Percentiles rank a stretch among this genome's conserved stretches.
Evolutionary conservation across 768 basidiomycete genomes (phyloP).

Genomic region (Boletus pseudo-olivaceus): DNA sequence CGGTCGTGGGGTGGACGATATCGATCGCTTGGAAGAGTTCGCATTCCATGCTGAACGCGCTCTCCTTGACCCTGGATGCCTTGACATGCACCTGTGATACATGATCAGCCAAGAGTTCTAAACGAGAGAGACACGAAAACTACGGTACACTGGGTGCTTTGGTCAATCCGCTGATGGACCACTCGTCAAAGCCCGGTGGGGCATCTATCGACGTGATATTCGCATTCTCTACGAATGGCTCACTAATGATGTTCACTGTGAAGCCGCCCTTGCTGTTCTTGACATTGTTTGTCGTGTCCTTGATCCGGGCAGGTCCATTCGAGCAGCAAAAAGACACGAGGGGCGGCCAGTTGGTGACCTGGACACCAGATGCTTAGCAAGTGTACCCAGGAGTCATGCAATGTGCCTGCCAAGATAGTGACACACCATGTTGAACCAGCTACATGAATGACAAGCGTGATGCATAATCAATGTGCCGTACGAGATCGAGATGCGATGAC

Average conservation of each 20-base stretch:
- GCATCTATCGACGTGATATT: constrained; percentile 37
- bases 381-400: background rate
- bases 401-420: background rate
- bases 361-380: background rate
- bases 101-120: background rate
- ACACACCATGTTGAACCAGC: constrained; percentile 30
- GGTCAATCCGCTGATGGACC: constrained; percentile 42
- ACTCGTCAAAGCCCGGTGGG: constrained; percentile 38
- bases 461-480: constrained; percentile 5
- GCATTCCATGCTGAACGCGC: constrained; percentile 49
- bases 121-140: background rate
- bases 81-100: constrained; percentile 34
- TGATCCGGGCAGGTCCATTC: constrained; percentile 19
- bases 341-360: constrained; percentile 24
- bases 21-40: constrained; percentile 32
- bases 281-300: constrained; percentile 49
- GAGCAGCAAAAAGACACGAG: constrained; percentile 38
- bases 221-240: constrained; percentile 41
- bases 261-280: constrained; percentile 44
- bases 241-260: constrained; percentile 56
- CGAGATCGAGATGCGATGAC: background rate
- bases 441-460: background rate
- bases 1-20: constrained; percentile 33
- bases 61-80: constrained; percentile 41
- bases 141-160: constrained; percentile 24